Evolutionary conservation across 1,284 basidiomycete species (phyloP), one percentile per base, ranked within the genome.

Genomic region (Volvariella surrecta): DNA sequence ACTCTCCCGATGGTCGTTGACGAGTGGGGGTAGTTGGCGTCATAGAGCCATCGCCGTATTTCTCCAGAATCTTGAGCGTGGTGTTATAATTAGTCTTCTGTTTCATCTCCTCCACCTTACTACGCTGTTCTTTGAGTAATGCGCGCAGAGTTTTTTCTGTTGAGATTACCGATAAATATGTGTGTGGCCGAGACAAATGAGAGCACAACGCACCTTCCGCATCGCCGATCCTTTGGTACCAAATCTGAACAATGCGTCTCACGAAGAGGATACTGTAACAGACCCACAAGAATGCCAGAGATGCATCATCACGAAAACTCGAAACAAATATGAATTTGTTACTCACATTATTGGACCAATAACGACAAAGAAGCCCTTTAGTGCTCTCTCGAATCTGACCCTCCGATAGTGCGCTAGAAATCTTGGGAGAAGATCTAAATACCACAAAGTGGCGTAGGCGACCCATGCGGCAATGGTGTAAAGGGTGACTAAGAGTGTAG

Each of bases 31-130:
- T 59, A 13, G 59, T 55, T 16, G 55, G 48, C 13, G 68, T 54
- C 24, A 6, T 11, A 28, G 24, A 6, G 11, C 24, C 24, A 4
- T 88, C 85, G 50, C 96, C 95, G 57, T 98, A 98, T 47, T 82
- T 80, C 58, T 97, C 92, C 11, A 99, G 71, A 39, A 99, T 74
- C 54, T 84, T 87, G 42, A 89, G 82, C 13, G 93, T 95, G 19
- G 81, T 80, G 60, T 99, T 92, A 62, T 89, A 99, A 55, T 95
- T 94, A 0, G 93, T 97, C 55, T 90, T 92, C 65, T 91, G 89
- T 71, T 99, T 99, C 54, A 99, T 89, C 57, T 97, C 94, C 52
- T 96, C 94, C 21, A 99, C 77, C 59, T 91, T 94, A 32, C 76
- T 76, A 30, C 88, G 80, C 53, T 94, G 91, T 56, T 86, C 72